These are phyloP conservation scores for Bothriochloa decipiens DNA, from an alignment of 176 grass and related monocot species.

Conservation along the genomic window DNA sequence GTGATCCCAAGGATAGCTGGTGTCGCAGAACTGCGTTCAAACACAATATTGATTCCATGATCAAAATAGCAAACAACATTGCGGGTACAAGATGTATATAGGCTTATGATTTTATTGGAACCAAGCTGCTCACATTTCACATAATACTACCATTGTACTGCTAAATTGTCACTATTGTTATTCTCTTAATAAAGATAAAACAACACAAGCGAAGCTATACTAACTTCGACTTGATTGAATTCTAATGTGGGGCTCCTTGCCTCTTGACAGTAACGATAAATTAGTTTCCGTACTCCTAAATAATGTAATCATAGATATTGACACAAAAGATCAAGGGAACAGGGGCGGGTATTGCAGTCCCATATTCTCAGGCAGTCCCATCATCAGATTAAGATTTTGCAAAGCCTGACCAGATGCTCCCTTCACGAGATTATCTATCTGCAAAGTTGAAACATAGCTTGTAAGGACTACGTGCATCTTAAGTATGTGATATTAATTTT, in stretches of 20 bases:
- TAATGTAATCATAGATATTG: no score
- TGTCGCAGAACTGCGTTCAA: constrained; percentile 17
- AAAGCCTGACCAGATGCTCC: constrained; percentile 96
- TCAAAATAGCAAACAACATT: not conserved
- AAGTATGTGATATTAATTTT: not conserved
- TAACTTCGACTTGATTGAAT: constrained; percentile 29
- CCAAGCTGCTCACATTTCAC: not conserved
- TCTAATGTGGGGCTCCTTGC: constrained; percentile 22
- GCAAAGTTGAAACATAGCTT: constrained; percentile 42
- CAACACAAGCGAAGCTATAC: constrained; percentile 33
- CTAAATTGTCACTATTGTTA: not conserved
- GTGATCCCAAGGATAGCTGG: not conserved
- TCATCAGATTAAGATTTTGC: constrained; percentile 99
- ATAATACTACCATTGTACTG: constrained; percentile 38
- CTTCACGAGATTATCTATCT: constrained; percentile 99
- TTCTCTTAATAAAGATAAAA: constrained; percentile 32
- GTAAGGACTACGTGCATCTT: constrained; percentile 18
- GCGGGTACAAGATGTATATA: constrained; percentile 12
- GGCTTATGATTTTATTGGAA: constrained; percentile 11
- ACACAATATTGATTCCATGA: constrained; percentile 29
- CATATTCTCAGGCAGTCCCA: constrained; percentile 82
- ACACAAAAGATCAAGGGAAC: constrained; percentile 75
- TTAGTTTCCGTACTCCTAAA: not conserved
- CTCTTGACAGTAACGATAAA: constrained; percentile 24
- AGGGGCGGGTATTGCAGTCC: constrained; percentile 71